Percentiles rank a stretch among this genome's conserved stretches.
Conservation (phyloP, 208 protist genomes). For the Wallacemonas sp. region DNA sequence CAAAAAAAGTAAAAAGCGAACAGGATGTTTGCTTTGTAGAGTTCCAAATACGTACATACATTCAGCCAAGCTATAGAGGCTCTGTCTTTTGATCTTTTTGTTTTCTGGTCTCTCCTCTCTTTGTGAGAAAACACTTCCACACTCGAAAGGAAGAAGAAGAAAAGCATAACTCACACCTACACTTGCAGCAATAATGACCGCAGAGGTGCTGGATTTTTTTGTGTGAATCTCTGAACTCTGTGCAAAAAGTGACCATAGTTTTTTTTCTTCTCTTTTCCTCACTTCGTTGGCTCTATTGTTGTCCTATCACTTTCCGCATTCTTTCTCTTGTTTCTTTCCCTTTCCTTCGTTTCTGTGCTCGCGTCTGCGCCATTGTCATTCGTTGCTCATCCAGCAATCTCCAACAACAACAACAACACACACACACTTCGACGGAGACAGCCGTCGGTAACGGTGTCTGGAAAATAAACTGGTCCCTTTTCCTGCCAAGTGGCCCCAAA, state of each 20-base stretch:
- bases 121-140: too few species aligned
- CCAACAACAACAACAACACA: neutral
- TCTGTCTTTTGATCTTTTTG: conserved; percentile 20
- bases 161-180: too few species aligned
- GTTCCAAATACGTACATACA: neutral
- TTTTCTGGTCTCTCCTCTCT: conserved; percentile 20
- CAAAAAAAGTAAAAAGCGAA: neutral
- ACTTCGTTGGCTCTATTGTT: conserved; percentile 4
- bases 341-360: conserved; percentile 4
- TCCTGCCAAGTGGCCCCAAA: too few species aligned
- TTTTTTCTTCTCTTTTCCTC: conserved; percentile 21
- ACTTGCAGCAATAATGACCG: too few species aligned
- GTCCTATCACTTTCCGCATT: neutral
- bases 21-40: neutral
- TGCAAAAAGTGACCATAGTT: conserved; percentile 5
- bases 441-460: too few species aligned
- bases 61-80: neutral
- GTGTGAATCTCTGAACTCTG: neutral
- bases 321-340: conserved; percentile 17
- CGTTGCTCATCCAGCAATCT: too few species aligned
- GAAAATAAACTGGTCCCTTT: too few species aligned
- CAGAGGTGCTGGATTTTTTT: neutral
- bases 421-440: too few species aligned
- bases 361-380: neutral
- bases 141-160: neutral